Evolutionary conservation across 495 filamentous ascomycete genomes (phyloP).

Genomic region (Filosporella fistucella): DNA sequence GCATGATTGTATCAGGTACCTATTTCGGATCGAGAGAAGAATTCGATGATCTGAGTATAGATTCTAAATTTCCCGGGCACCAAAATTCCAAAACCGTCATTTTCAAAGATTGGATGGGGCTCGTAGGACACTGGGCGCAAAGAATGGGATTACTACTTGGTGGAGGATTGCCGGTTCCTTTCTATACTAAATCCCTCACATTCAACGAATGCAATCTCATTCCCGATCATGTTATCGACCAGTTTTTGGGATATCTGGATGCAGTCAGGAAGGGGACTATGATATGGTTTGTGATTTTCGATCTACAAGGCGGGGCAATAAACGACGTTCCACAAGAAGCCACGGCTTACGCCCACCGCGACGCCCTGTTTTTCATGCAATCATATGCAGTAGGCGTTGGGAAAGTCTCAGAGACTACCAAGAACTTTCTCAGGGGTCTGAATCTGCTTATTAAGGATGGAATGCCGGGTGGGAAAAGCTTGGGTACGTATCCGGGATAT

Average conservation of each 20-base stretch:
- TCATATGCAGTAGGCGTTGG: constrained; percentile 46
- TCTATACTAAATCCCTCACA: constrained; percentile 44
- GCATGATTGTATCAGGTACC: constrained; percentile 24
- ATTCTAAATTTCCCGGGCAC: constrained; percentile 2
- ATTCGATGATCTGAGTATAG: constrained; percentile 12
- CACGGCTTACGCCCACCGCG: constrained; percentile 53
- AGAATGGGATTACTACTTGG: constrained; percentile 16
- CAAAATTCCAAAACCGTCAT: constrained; percentile 6
- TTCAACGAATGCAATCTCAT: constrained; percentile 30
- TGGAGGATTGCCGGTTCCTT: constrained; percentile 28
- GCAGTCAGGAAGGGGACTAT: constrained; percentile 20
- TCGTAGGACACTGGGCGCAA: constrained; percentile 32
- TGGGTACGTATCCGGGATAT: constrained; percentile 65
- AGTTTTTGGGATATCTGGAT: constrained; percentile 43
- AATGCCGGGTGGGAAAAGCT: constrained; percentile 28
- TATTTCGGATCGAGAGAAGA: constrained; percentile 16
- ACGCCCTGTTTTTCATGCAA: constrained; percentile 54
- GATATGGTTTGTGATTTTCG: constrained; percentile 39
- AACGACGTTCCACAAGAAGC: constrained; percentile 37
- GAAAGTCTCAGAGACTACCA: constrained; percentile 29
- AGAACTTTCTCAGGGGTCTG: constrained; percentile 39
- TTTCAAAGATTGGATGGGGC: constrained; percentile 11
- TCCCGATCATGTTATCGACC: constrained; percentile 28
- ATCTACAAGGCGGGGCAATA: constrained; percentile 51
- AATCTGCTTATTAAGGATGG: constrained; percentile 24